Percentiles rank a stretch among this genome's conserved stretches.
phyloP scores from a whole-genome alignment of 371 early-diverging fungal genomes.

The Mortierella sp. region DNA sequence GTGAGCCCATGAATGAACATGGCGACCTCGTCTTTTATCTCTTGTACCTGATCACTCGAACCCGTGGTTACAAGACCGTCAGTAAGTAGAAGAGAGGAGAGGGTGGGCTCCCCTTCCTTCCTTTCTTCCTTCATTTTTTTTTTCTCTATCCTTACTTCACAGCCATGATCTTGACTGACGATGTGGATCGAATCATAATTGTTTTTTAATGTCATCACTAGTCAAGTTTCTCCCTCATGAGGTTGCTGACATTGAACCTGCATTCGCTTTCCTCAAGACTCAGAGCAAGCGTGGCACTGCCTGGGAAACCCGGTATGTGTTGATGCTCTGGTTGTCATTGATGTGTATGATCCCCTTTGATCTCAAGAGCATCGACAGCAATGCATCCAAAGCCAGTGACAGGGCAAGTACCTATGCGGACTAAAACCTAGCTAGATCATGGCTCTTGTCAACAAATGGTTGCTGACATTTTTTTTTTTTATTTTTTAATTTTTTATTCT shows the following conservation, averaged over 20 bases:
- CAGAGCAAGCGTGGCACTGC: constrained; percentile 36
- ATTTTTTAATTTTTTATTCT: not conserved
- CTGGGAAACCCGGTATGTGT: constrained; percentile 85
- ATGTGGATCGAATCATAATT: not conserved
- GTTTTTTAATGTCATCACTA: constrained; percentile 16
- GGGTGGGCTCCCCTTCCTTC: not conserved
- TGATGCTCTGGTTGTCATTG: constrained; percentile 88
- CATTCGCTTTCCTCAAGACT: constrained; percentile 66
- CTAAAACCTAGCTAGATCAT: constrained; percentile 25
- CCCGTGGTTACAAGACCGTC: constrained; percentile 90
- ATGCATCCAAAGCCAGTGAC: constrained; percentile 33
- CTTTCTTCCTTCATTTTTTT: not conserved
- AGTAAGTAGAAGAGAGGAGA: constrained; percentile 53
- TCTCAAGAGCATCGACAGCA: constrained; percentile 83
- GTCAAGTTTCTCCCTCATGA: constrained; percentile 93
- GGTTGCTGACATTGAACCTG: constrained; percentile 89
- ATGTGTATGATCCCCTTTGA: constrained; percentile 95
- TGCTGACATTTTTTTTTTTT: constrained; percentile 30
- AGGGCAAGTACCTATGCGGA: constrained; percentile 43
- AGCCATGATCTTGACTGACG: not conserved
- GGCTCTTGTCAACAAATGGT: constrained; percentile 20
- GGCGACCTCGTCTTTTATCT: constrained; percentile 59
- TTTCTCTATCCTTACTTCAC: not conserved
- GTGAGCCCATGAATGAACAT: constrained; percentile 32
- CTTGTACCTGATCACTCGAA: constrained; percentile 79